A percentile compares a stretch with the other conserved stretches of the same genome.
Evolutionary conservation across 2,329 filamentous ascomycete species (phyloP).

Genomic region (Diaporthe sp.): DNA sequence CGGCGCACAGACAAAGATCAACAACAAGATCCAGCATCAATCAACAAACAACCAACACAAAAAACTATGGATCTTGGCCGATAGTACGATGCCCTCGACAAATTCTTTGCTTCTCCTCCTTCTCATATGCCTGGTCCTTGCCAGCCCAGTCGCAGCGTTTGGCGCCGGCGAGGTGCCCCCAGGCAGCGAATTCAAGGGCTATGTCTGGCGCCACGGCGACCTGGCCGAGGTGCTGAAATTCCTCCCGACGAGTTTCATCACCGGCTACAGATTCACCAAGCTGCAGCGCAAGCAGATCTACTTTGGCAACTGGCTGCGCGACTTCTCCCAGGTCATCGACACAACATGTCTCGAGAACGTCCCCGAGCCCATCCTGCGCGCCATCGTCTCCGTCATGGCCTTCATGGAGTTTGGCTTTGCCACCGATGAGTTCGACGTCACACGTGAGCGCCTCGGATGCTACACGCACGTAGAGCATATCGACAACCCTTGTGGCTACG

Average conservation of each 20-base stretch:
- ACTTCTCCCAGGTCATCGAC: conserved; percentile 68
- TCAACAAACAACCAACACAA: not conserved
- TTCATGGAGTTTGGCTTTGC: conserved; percentile 70
- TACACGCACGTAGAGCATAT: conserved; percentile 67
- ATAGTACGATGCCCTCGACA: conserved; percentile 32
- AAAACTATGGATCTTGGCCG: conserved; percentile 12
- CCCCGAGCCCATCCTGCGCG: conserved; percentile 64
- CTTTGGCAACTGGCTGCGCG: conserved; percentile 49
- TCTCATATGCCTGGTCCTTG: conserved; percentile 43
- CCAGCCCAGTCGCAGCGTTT: conserved; percentile 50
- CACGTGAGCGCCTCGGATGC: conserved; percentile 61
- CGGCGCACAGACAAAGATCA: not conserved
- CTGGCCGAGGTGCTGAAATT: conserved; percentile 54
- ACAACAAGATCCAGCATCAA: not conserved
- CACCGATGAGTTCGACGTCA: conserved; percentile 69
- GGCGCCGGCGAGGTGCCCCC: conserved; percentile 54
- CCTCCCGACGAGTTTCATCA: conserved; percentile 53
- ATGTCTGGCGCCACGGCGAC: conserved; percentile 56
- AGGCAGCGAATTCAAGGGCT: conserved; percentile 54
- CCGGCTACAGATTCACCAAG: conserved; percentile 53
- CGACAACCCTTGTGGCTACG: conserved; percentile 57
- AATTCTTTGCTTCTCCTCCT: conserved; percentile 19
- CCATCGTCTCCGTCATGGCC: conserved; percentile 66
- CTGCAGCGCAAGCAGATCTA: conserved; percentile 54
- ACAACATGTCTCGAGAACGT: conserved; percentile 65